phyloP scores from a whole-genome alignment of 2,329 filamentous ascomycete genomes.

The Cytospora schulzeri region DNA sequence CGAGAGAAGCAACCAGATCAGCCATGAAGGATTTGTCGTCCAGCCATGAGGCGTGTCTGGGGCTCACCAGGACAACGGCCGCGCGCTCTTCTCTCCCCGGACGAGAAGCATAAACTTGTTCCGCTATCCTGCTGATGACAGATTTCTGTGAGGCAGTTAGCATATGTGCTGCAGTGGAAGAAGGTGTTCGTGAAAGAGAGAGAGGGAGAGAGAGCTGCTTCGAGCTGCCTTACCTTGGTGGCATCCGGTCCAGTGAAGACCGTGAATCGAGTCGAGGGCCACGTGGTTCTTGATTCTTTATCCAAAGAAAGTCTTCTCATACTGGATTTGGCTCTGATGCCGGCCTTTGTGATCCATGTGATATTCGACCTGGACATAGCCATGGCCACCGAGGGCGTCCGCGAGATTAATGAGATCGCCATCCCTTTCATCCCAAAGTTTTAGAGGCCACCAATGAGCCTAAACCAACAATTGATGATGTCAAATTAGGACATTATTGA shows the following conservation, averaged over 20 bases:
- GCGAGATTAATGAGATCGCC: neutral
- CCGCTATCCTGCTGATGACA: neutral
- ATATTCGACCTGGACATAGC: too few species aligned
- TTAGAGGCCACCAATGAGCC: too few species aligned
- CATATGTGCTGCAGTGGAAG: neutral
- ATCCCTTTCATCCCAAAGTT: neutral
- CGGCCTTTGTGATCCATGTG: neutral
- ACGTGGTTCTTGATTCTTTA: neutral
- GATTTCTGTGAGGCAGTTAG: constrained; percentile 8
- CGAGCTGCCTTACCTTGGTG: constrained; percentile 5
- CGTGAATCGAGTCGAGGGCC: constrained; percentile 1
- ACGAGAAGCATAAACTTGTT: neutral
- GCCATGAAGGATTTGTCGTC: constrained; percentile 46
- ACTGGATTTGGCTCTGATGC: constrained; percentile 7
- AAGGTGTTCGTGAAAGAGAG: neutral
- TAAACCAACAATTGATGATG: neutral
- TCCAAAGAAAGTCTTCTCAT: neutral
- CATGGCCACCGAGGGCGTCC: neutral
- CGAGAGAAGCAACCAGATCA: constrained; percentile 7
- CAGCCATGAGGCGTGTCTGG: constrained; percentile 50
- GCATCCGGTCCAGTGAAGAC: constrained; percentile 5
- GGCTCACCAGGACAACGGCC: constrained; percentile 54
- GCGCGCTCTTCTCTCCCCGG: constrained; percentile 35
- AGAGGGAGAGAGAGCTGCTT: too few species aligned
- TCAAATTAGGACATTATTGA: neutral